A percentile compares a stretch with the other conserved stretches of the same genome.
Conservation (phyloP, 2,329 filamentous ascomycete genomes). For the Colletotrichum filicis region DNA sequence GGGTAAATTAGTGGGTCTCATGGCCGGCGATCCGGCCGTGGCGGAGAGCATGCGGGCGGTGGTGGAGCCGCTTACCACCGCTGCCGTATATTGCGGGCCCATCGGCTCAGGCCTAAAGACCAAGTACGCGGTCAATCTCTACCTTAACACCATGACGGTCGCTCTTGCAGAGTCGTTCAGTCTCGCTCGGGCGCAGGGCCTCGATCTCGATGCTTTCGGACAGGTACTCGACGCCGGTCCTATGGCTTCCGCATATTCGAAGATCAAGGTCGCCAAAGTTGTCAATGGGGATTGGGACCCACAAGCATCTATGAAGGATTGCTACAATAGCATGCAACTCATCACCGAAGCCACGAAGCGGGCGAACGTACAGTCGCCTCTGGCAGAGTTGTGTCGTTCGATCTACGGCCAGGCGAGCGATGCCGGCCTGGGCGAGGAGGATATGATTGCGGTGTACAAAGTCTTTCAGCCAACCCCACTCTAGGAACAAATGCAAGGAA, state of each 20-base stretch:
- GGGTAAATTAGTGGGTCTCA: slow-evolving; percentile 46
- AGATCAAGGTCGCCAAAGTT: slow-evolving; percentile 44
- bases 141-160: slow-evolving; percentile 43
- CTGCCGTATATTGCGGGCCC: slow-evolving; percentile 47
- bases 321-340: slow-evolving; percentile 43
- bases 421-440: slow-evolving; percentile 39
- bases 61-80: slow-evolving; percentile 41
- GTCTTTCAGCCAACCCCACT: neutral
- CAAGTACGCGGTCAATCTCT: slow-evolving; percentile 46
- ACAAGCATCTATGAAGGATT: slow-evolving; percentile 44
- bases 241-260: slow-evolving; percentile 45
- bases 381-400: slow-evolving; percentile 37
- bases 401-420: slow-evolving; percentile 41
- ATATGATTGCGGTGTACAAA: slow-evolving; percentile 44
- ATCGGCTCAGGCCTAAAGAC: slow-evolving; percentile 45
- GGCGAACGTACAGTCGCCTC: slow-evolving; percentile 36
- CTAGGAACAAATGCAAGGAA: neutral
- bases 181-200: slow-evolving; percentile 44
- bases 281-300: slow-evolving; percentile 42
- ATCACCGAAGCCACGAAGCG: slow-evolving; percentile 39
- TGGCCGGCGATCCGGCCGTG: slow-evolving; percentile 42
- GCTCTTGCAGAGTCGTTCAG: slow-evolving; percentile 47
- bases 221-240: slow-evolving; percentile 44
- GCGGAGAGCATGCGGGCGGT: slow-evolving; percentile 39
- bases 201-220: slow-evolving; percentile 43